Evolutionary conservation across 331 rosid genomes (phyloP), one percentile per base, ranked within the genome.

Genomic region (Pyrus hybrid): DNA sequence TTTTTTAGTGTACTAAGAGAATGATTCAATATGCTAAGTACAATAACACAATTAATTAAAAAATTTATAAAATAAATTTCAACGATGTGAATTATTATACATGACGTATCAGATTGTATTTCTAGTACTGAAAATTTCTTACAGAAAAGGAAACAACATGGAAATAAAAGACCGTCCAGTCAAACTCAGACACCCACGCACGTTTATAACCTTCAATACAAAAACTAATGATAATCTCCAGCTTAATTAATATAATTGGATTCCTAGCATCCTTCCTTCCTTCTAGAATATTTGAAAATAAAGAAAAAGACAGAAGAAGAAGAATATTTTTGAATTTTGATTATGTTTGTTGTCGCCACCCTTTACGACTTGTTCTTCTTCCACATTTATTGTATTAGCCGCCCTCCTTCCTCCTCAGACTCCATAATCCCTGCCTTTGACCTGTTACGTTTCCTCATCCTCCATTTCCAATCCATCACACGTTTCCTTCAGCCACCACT

Each of bases 291-390:
- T 70, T 70, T 63, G 73, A 69, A 77, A 62, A 18, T 8, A 23
- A 32, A 10, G 63, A 10, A 8, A 4, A 22, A 57, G 23, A 9
- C 0, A 21, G n/a, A 56, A 49, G 76, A 8, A 32, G 41, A 37
- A 37, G 45, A 37, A 37, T 37, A 0, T 35, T 16, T 58, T 72
- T 57, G 35, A 58, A 57, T 35, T 33, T 22, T 16, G 20, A 51
- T 51, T 58, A 70, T 5, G 74, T 18, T 63, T 62, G 77, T 58
- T 72, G 78, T 81, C 85, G 85, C 87, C 93, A 80, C 81, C 86
- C 80, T 71, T 82, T 37, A 82, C 81, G 92, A 89, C 91, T 88
- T 47, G n/a, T 6, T 35, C 17, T 37, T 75, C 62, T 78, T 79
- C 80, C 63, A 32, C 57, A 22, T 72, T 85, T 76, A 74, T 87